phyloP scores from a whole-genome alignment of 140 eudicot species.

The Flaveria floridana region DNA sequence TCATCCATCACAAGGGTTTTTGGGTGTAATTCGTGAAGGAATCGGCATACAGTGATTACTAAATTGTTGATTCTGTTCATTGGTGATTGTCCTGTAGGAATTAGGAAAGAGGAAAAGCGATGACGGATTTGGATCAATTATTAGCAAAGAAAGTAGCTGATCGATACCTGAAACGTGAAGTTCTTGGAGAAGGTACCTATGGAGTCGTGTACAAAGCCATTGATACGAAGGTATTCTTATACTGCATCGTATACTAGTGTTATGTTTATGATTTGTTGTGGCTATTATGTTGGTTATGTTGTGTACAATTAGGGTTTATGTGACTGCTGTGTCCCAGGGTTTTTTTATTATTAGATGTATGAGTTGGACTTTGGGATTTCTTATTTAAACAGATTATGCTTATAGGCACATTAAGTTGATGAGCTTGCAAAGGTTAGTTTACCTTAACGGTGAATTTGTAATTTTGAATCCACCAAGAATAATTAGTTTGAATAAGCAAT shows the following conservation, averaged over 20 bases:
- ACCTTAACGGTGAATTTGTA: not conserved
- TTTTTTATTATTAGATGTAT: not conserved
- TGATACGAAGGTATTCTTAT: slow-evolving; percentile 69
- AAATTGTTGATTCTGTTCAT: not conserved
- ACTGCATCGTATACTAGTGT: not conserved
- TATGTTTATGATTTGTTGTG: not conserved
- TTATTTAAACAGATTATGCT: not conserved
- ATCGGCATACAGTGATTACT: not conserved
- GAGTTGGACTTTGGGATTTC: not conserved
- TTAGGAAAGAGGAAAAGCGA: slow-evolving; percentile 25
- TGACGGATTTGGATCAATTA: slow-evolving; percentile 61
- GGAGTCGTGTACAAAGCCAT: slow-evolving; percentile 96
- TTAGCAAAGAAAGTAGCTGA: slow-evolving; percentile 75
- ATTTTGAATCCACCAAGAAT: not conserved
- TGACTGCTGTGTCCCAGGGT: not conserved
- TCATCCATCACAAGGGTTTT: slow-evolving; percentile 10
- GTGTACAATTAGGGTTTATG: slow-evolving; percentile 31
- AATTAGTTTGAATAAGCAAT: not conserved
- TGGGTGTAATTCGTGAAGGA: slow-evolving; percentile 7
- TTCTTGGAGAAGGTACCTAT: slow-evolving; percentile 94
- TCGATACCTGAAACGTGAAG: slow-evolving; percentile 87
- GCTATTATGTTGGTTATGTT: not conserved
- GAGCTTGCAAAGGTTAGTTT: not conserved
- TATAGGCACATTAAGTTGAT: slow-evolving; percentile 1
- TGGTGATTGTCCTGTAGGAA: not conserved